Conservation (phyloP, 2,329 filamentous ascomycete genomes). For the Fusarium newnesense region DNA sequence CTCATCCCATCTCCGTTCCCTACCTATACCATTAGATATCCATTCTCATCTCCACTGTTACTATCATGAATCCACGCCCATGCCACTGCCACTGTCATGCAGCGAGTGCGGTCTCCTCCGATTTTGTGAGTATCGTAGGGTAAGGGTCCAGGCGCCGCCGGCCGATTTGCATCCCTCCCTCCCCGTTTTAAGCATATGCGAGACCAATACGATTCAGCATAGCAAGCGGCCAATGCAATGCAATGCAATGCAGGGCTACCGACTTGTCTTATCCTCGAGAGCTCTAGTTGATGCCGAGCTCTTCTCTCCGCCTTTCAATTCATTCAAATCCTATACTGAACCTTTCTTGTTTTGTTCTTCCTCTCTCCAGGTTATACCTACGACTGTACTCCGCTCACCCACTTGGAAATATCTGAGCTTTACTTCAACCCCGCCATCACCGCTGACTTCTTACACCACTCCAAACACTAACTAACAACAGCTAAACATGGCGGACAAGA, state of each 20-base stretch:
- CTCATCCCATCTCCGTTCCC: background rate
- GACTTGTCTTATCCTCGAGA: constrained; percentile 35
- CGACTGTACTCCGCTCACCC: constrained; percentile 8
- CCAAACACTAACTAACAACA: constrained; percentile 12
- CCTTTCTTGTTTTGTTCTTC: background rate
- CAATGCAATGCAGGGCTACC: constrained; percentile 33
- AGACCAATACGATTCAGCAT: constrained; percentile 11
- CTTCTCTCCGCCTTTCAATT: constrained; percentile 29
- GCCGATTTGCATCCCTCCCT: constrained; percentile 24
- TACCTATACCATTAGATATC: background rate
- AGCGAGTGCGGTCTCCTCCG: constrained; percentile 35
- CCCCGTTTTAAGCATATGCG: constrained; percentile 44
- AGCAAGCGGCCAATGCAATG: constrained; percentile 24
- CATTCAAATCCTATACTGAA: constrained; percentile 20
- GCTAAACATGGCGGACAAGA: constrained; percentile 44
- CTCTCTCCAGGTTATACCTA: background rate
- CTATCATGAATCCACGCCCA: constrained; percentile 19
- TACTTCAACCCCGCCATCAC: constrained; percentile 19
- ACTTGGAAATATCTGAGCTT: constrained; percentile 23
- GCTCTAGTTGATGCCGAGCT: constrained; percentile 27
- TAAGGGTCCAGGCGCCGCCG: constrained; percentile 19
- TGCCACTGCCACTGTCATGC: background rate
- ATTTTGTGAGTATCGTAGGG: constrained; percentile 8
- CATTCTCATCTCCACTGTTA: background rate
- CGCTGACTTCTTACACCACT: constrained; percentile 8